Evolutionary conservation across 768 basidiomycete genomes (phyloP).

Genomic region (Asterophora parasitica): DNA sequence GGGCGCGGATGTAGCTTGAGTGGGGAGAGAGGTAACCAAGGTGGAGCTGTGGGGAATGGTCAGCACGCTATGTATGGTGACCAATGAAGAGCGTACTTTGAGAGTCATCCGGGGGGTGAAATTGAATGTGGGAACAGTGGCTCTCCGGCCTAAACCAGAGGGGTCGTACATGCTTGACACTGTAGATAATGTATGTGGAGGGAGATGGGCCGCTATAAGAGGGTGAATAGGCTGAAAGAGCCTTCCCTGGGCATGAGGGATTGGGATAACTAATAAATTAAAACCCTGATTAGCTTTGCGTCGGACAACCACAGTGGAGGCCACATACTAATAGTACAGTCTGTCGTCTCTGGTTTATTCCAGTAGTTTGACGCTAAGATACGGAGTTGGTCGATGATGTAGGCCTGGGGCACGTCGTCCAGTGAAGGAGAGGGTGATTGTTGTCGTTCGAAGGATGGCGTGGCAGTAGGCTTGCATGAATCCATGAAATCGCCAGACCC

Average conservation of each 20-base stretch:
- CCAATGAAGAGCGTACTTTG: constrained; percentile 41
- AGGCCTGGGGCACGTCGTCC: constrained; percentile 63
- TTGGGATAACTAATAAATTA: constrained; percentile 39
- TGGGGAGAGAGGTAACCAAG: constrained; percentile 80
- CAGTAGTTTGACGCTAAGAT: constrained; percentile 64
- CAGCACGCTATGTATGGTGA: background rate
- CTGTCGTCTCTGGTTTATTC: constrained; percentile 70
- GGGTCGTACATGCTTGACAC: constrained; percentile 34
- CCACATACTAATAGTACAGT: constrained; percentile 69
- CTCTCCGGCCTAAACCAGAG: constrained; percentile 41
- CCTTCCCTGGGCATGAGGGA: constrained; percentile 38
- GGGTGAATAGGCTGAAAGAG: constrained; percentile 30
- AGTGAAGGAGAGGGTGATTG: constrained; percentile 63
- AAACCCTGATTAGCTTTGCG: constrained; percentile 8
- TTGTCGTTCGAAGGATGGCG: constrained; percentile 46
- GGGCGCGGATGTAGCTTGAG: constrained; percentile 64
- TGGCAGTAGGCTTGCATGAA: constrained; percentile 21
- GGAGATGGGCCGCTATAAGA: constrained; percentile 23
- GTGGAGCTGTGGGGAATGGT: constrained; percentile 52
- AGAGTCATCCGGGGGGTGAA: constrained; percentile 55
- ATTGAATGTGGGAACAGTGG: constrained; percentile 47
- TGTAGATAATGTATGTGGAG: constrained; percentile 25
- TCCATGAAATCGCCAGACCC: constrained; percentile 35
- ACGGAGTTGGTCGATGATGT: constrained; percentile 67
- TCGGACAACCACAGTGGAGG: background rate